Percentiles rank a stretch among this genome's conserved stretches.
Conservation (phyloP, 2,329 filamentous ascomycete species). For the Botrytis galanthina region DNA sequence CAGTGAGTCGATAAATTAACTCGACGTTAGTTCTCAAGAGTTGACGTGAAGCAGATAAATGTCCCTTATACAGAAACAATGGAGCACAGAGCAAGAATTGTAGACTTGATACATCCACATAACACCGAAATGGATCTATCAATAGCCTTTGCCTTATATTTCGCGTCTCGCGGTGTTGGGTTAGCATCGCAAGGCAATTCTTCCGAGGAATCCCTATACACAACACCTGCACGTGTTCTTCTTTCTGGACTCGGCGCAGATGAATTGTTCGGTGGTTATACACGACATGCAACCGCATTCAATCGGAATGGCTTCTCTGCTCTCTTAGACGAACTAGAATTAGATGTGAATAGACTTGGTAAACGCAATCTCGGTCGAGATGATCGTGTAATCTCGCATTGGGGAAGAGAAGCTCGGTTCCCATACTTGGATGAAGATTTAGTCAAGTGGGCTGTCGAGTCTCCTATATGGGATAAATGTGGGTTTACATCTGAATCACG, state of each 20-base stretch:
- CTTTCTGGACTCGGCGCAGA: conserved; percentile 93
- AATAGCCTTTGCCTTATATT: conserved; percentile 91
- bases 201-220: conserved; percentile 46
- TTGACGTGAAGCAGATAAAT: conserved; percentile 57
- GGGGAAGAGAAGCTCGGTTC: conserved; percentile 84
- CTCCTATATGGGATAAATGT: conserved; percentile 81
- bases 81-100: conserved; percentile 65
- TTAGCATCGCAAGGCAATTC: conserved; percentile 29
- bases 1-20: conserved; percentile 46
- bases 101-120: conserved; percentile 82
- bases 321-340: conserved; percentile 75
- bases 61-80: conserved; percentile 75
- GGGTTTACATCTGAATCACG: conserved; percentile 59
- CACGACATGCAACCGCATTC: conserved; percentile 77
- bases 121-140: conserved; percentile 99
- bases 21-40: conserved; percentile 15
- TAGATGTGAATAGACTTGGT: conserved; percentile 82
- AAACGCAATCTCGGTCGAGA: conserved; percentile 94
- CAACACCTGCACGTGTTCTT: conserved; percentile 74
- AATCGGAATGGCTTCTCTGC: conserved; percentile 64
- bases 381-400: conserved; percentile 85
- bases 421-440: conserved; percentile 87
- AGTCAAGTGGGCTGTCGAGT: conserved; percentile 73
- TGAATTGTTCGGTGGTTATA: conserved; percentile 93
- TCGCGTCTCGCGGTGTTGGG: conserved; percentile 74